phyloP scores from a whole-genome alignment of 2,329 filamentous ascomycete species.

The Coniochaeta prunicola region DNA sequence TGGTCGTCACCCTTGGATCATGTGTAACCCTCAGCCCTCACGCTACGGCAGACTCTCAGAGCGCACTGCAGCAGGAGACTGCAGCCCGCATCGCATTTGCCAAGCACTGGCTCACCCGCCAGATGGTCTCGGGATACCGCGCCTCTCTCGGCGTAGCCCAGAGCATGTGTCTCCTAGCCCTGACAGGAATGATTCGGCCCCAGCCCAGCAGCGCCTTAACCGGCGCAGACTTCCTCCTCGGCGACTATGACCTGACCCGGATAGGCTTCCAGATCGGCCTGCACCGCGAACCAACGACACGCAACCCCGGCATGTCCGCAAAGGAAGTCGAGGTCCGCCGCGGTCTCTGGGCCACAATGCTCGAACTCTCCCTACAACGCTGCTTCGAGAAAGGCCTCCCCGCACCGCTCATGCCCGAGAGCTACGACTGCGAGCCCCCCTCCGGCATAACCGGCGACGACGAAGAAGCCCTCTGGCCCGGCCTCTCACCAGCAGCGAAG shows the following conservation, averaged over 20 bases:
- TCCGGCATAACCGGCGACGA: background rate
- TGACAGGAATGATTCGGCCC: background rate
- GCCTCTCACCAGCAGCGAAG: constrained; percentile 3
- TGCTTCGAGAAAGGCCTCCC: background rate
- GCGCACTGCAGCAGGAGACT: background rate
- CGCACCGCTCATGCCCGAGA: background rate
- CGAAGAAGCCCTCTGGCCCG: background rate
- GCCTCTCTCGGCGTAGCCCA: background rate
- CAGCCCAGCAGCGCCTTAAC: background rate
- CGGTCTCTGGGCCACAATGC: background rate
- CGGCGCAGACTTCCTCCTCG: background rate
- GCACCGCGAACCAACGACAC: background rate
- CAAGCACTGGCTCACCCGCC: background rate
- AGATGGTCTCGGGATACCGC: background rate
- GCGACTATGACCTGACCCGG: background rate
- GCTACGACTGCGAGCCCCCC: background rate
- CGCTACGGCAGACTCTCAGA: background rate
- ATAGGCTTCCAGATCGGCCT: background rate
- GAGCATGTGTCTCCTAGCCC: background rate
- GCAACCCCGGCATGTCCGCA: background rate
- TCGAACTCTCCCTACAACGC: background rate
- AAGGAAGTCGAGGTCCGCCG: background rate
- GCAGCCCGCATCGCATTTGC: background rate
- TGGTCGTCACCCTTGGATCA: background rate
- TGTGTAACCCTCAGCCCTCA: background rate